phyloP scores from a whole-genome alignment of 2,329 filamentous ascomycete species.

The Acephala macrosclerotiorum region DNA sequence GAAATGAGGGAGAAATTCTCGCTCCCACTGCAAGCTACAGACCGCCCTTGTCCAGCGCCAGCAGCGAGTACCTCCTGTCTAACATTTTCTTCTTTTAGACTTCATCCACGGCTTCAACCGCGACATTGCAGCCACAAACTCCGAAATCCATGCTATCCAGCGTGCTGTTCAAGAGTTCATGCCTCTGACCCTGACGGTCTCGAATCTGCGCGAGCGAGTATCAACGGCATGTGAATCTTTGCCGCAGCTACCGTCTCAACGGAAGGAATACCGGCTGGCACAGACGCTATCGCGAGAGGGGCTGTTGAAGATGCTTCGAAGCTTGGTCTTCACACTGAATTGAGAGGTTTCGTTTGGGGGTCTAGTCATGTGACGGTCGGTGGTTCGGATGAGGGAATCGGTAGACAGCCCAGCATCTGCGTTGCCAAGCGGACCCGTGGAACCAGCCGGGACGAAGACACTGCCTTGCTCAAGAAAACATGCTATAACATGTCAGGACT shows the following conservation, averaged over 20 bases:
- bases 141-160: conserved; percentile 14
- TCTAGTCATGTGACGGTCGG: no score
- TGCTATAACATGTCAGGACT: conserved; percentile 25
- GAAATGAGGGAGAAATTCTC: no score
- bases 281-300: conserved; percentile 6
- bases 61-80: no score
- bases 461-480: conserved; percentile 30
- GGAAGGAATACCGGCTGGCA: conserved; percentile 10
- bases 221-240: conserved; percentile 16
- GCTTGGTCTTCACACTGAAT: not conserved
- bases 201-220: conserved; percentile 16
- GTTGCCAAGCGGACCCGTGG: conserved; percentile 24
- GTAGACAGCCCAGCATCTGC: conserved; percentile 1
- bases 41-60: no score
- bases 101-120: conserved; percentile 11
- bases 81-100: conserved; percentile 17
- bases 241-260: conserved; percentile 12
- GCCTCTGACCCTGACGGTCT: conserved; percentile 8
- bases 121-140: conserved; percentile 15
- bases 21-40: no score
- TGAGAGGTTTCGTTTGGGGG: no score
- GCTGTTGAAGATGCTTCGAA: conserved; percentile 15
- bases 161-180: conserved; percentile 13
- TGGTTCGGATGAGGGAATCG: no score
- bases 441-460: conserved; percentile 27